Evolutionary conservation across 768 basidiomycete species (phyloP), one percentile per base, ranked within the genome.

Genomic region (Naganishia onofrii): DNA sequence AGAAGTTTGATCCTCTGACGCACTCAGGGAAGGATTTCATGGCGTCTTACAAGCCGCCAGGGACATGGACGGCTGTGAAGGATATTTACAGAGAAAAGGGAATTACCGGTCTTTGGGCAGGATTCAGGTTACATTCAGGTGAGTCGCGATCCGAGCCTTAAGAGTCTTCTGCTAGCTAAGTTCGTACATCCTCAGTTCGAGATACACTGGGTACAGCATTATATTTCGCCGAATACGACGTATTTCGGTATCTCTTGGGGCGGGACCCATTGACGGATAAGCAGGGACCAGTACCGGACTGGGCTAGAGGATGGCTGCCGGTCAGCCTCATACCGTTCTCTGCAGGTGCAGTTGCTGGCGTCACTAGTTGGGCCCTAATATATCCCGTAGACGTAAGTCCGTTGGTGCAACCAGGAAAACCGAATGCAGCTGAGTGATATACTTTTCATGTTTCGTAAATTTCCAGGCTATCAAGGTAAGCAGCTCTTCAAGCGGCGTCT

Each of bases 221-320:
- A 23, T 97, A 97, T 79, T 97, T 97, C 80, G 85, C 92, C 42
- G 92, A 94, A 78, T 96, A 97, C 78, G 93, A 97, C 77, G 89
- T 89, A 21, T 87, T 95, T 86, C 88, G 93, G 54, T 89, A 92
- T 83, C 76, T 93, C 19, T 83, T 95, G 55, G 94, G 94, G 32
- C 85, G 93, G 73, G 69, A 66, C 10, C 67, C 57, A 10, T 58
- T 51, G 48, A 56, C 57, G 15, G 73, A 72, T 10, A 71, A 65
- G 28, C 79, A 80, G 66, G 79, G 79, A 0, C 76, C 77, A 15
- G 65, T 80, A n/a, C 78, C 79, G 10, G 75, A 76, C 48, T 80
- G 79, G 79, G 78, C 79, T 10, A 76, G 70, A 58, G 34, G 60
- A 5, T 94, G 93, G 92, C 81, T 93, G 68, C 93, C 93, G 7